A percentile compares a stretch with the other conserved stretches of the same genome.
Conservation (phyloP, 306 rosid genomes). For the Sindora glabra region DNA sequence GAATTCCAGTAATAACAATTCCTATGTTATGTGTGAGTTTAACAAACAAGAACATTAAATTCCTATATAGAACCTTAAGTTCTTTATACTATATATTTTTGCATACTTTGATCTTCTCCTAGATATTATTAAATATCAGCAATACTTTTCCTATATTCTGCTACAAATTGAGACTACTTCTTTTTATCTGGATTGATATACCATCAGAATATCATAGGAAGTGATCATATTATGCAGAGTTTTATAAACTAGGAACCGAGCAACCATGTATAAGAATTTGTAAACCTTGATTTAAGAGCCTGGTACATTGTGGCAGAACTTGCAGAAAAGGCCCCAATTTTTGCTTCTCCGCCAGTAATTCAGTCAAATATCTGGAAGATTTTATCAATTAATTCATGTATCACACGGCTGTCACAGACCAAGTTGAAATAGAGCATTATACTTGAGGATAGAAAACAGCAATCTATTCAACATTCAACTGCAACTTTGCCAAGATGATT, state of each 20-base stretch:
- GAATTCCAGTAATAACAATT: background rate
- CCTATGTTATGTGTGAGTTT: background rate
- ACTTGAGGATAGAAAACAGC: background rate
- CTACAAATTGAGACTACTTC: background rate
- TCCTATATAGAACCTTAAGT: background rate
- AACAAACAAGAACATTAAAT: background rate
- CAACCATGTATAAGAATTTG: background rate
- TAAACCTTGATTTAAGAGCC: slow-evolving; percentile 72
- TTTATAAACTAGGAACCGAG: background rate
- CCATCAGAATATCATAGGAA: background rate
- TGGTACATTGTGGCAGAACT: slow-evolving; percentile 64
- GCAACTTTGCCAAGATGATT: background rate
- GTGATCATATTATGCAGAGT: background rate
- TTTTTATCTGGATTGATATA: background rate
- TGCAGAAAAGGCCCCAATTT: slow-evolving; percentile 79
- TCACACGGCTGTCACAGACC: background rate
- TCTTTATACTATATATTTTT: background rate
- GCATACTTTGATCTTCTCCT: background rate
- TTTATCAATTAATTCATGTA: slow-evolving; percentile 5
- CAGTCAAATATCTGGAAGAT: slow-evolving; percentile 60
- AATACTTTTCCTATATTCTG: no score
- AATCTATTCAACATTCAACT: background rate
- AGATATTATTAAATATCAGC: background rate
- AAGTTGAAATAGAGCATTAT: background rate
- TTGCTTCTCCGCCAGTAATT: slow-evolving; percentile 70